Conservation (phyloP, 1,284 basidiomycete species). For the Heterobasidion irregulare region DNA sequence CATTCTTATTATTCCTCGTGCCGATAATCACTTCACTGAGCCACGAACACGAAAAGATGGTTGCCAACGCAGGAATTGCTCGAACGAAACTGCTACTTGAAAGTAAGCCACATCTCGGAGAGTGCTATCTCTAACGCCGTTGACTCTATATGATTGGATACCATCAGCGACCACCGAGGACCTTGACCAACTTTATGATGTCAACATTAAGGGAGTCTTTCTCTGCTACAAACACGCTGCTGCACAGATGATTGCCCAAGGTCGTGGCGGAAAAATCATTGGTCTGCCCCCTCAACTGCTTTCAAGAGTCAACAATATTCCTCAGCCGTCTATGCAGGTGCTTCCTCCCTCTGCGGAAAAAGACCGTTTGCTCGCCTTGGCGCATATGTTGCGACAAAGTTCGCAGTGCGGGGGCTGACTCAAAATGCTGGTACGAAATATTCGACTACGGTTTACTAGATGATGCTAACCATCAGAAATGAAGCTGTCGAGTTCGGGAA, state of each 20-base stretch:
- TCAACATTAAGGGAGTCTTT: neutral
- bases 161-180: conserved; percentile 1
- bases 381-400: conserved; percentile 1
- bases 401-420: conserved; percentile 3
- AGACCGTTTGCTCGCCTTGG: neutral
- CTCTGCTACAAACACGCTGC: conserved; percentile 6
- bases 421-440: conserved; percentile 1
- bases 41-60: conserved; percentile 14
- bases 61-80: conserved; percentile 21
- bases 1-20: neutral
- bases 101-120: conserved; percentile 5
- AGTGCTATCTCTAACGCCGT: neutral
- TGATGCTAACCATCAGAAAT: conserved; percentile 2
- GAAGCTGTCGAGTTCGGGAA: conserved; percentile 12
- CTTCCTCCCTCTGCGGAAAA: neutral
- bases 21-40: neutral
- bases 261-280: conserved; percentile 2
- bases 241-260: conserved; percentile 5
- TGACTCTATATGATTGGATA: neutral
- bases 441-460: neutral
- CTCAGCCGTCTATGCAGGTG: neutral
- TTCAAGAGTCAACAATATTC: no score
- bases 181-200: neutral
- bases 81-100: neutral
- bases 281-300: neutral